Conservation (phyloP, 106 monocot genomes). For the Apostasia ramifera region DNA sequence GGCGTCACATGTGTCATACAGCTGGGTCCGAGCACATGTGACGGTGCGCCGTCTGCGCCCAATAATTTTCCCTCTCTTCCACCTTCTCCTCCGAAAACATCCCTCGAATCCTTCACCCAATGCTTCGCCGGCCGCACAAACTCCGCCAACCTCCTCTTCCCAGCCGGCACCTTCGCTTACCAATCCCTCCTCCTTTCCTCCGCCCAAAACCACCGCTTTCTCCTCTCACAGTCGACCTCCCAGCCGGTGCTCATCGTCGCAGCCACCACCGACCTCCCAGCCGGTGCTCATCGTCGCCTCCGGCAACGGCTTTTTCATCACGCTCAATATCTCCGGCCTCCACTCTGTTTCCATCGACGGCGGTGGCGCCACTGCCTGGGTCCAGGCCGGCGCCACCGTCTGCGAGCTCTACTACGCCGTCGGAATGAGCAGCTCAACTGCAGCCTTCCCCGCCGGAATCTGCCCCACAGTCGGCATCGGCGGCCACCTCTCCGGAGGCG, state of each 20-base stretch:
- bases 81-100: neutral
- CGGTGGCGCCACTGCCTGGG: conserved; percentile 31
- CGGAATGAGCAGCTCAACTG: conserved; percentile 2
- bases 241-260: conserved; percentile 37
- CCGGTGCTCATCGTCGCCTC: conserved; percentile 16
- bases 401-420: conserved; percentile 49
- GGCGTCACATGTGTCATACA: too few relatives aligned
- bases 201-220: conserved; percentile 39
- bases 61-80: neutral
- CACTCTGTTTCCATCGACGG: conserved; percentile 25
- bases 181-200: conserved; percentile 22
- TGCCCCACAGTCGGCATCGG: conserved; percentile 44
- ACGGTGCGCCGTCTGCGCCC: too few relatives aligned
- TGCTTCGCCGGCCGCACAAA: conserved; percentile 11
- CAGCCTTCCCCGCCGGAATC: conserved; percentile 36
- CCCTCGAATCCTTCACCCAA: conserved; percentile 7
- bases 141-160: conserved; percentile 17
- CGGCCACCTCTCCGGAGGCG: conserved; percentile 49
- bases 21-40: too few relatives aligned
- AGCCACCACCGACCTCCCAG: conserved; percentile 1
- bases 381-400: conserved; percentile 44
- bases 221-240: conserved; percentile 5
- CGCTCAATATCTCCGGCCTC: conserved; percentile 36
- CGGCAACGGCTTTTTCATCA: conserved; percentile 38
- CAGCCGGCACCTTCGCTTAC: conserved; percentile 21